phyloP scores from a whole-genome alignment of 495 filamentous ascomycete species.

The Ramalina intermedia region DNA sequence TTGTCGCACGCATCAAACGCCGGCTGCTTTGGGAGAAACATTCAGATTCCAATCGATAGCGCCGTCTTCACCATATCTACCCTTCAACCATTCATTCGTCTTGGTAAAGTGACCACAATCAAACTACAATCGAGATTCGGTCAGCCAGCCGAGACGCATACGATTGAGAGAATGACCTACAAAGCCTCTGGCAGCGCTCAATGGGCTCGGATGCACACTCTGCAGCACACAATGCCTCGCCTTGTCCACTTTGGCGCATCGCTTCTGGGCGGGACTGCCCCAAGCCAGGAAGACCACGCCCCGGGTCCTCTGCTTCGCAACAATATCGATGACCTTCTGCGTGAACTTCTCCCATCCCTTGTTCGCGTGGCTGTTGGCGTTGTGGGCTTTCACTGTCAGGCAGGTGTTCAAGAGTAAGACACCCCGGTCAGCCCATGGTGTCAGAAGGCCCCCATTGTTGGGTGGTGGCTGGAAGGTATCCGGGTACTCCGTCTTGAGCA shows the following conservation, averaged over 20 bases:
- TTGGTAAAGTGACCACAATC: constrained; percentile 75
- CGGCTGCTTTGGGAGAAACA: constrained; percentile 14
- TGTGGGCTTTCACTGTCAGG: constrained; percentile 76
- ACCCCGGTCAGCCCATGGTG: constrained; percentile 83
- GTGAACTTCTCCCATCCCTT: constrained; percentile 90
- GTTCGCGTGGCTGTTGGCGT: constrained; percentile 67
- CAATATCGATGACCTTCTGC: constrained; percentile 74
- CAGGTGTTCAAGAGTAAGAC: constrained; percentile 88
- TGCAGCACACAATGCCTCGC: constrained; percentile 64
- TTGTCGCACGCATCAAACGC: constrained; percentile 2
- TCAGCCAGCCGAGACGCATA: neutral
- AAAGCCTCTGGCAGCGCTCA: constrained; percentile 69
- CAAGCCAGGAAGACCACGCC: constrained; percentile 94
- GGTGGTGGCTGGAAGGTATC: constrained; percentile 52
- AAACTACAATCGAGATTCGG: constrained; percentile 35
- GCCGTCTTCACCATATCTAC: constrained; percentile 61
- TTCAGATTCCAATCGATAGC: constrained; percentile 78
- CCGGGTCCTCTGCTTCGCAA: constrained; percentile 52
- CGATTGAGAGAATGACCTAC: constrained; percentile 21
- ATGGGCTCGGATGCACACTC: constrained; percentile 80
- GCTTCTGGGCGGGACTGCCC: constrained; percentile 66
- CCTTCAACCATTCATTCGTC: constrained; percentile 77
- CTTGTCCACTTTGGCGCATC: constrained; percentile 54
- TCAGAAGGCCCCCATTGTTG: constrained; percentile 64
- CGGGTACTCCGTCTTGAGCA: constrained; percentile 76